A percentile compares a stretch with the other conserved stretches of the same genome.
Evolutionary conservation across 2,329 filamentous ascomycete genomes (phyloP).

Genomic region (Trichophyton simii): DNA sequence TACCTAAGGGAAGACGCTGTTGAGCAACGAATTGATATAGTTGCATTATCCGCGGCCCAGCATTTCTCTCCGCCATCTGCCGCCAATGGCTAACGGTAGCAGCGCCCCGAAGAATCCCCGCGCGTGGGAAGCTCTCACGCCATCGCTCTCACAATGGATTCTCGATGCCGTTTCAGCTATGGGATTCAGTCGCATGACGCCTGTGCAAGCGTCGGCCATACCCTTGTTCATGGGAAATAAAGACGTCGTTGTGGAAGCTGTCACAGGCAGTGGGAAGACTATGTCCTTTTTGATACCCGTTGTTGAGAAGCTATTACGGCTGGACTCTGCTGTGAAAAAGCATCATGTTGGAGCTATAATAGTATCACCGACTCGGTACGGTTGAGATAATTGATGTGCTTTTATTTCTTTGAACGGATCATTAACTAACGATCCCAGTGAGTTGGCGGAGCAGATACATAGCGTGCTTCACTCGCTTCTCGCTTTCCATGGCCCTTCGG

Average conservation of each 20-base stretch:
- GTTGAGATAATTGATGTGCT: neutral
- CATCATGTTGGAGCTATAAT: constrained; percentile 86
- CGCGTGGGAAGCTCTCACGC: constrained; percentile 57
- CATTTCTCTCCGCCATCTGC: neutral
- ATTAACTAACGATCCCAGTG: constrained; percentile 40
- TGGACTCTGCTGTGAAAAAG: constrained; percentile 72
- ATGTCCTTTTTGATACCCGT: constrained; percentile 74
- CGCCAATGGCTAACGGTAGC: constrained; percentile 22
- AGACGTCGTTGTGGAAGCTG: constrained; percentile 84
- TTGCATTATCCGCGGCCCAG: neutral
- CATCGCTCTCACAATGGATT: constrained; percentile 68
- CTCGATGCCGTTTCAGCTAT: constrained; percentile 70
- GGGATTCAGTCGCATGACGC: constrained; percentile 80
- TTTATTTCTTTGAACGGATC: neutral
- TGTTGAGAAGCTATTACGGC: constrained; percentile 65
- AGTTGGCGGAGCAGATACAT: constrained; percentile 83
- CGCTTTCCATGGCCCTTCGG: constrained; percentile 69
- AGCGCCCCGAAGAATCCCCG: constrained; percentile 38
- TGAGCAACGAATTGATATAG: neutral
- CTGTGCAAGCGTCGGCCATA: constrained; percentile 85
- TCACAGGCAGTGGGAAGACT: constrained; percentile 86
- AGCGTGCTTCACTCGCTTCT: constrained; percentile 65
- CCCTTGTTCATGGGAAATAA: constrained; percentile 82
- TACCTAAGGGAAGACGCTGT: neutral
- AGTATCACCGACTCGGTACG: constrained; percentile 64